Percentiles rank a stretch among this genome's conserved stretches.
Evolutionary conservation across 768 basidiomycete species (phyloP).

Genomic region (Asterophora lycoperdoides): DNA sequence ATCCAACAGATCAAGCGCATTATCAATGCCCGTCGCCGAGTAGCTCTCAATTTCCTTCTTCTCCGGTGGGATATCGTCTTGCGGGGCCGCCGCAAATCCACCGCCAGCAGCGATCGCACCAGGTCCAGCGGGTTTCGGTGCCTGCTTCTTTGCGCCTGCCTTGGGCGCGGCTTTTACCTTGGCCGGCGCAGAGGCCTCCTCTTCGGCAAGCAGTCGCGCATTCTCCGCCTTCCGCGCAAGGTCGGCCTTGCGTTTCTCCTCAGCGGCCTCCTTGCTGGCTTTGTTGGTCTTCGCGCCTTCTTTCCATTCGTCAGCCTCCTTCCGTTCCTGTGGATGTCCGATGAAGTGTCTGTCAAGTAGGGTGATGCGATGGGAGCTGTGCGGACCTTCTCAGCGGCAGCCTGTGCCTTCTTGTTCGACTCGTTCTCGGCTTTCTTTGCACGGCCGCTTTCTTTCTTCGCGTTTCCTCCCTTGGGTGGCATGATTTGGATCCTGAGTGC

Average conservation of each 20-base stretch:
- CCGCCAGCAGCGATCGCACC: conserved; percentile 81
- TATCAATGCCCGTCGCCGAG: conserved; percentile 84
- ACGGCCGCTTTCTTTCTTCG: conserved; percentile 88
- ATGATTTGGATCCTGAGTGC: conserved; percentile 35
- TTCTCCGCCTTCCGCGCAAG: conserved; percentile 84
- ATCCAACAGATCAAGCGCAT: conserved; percentile 83
- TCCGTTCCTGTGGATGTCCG: conserved; percentile 50
- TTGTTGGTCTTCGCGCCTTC: conserved; percentile 63
- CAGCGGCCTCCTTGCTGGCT: conserved; percentile 61
- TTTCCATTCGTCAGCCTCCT: conserved; percentile 66
- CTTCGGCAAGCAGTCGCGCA: conserved; percentile 81
- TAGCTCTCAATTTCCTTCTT: conserved; percentile 58
- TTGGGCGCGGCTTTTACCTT: conserved; percentile 67
- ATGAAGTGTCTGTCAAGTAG: background rate
- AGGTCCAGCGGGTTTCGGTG: conserved; percentile 70
- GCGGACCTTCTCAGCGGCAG: conserved; percentile 54
- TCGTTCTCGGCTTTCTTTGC: conserved; percentile 94
- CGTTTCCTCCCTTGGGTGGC: conserved; percentile 85
- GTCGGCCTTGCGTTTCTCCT: conserved; percentile 77
- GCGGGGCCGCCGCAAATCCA: conserved; percentile 28
- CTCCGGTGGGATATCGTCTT: conserved; percentile 19
- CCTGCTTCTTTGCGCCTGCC: conserved; percentile 54
- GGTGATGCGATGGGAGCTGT: background rate
- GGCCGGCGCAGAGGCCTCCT: conserved; percentile 59
- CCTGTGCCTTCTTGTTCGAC: conserved; percentile 67